A percentile compares a stretch with the other conserved stretches of the same genome.
Evolutionary conservation across 306 rosid species (phyloP).

Genomic region (Ziziphus jujuba): DNA sequence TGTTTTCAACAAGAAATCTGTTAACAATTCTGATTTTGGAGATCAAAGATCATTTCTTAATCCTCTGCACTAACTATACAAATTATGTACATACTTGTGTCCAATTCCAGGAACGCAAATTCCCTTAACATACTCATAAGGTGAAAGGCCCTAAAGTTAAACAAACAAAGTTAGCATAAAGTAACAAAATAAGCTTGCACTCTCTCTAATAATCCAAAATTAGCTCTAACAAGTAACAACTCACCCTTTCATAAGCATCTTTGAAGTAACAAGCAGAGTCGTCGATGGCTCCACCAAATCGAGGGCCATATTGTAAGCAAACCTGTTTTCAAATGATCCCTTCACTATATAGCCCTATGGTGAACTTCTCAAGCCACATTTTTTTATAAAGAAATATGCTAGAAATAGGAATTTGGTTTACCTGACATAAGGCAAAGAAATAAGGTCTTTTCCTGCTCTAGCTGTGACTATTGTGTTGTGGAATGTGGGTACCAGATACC

Average conservation of each 20-base stretch:
- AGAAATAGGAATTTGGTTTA: constrained; percentile 16
- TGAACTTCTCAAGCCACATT: constrained; percentile 14
- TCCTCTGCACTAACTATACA: not conserved
- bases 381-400: constrained; percentile 10
- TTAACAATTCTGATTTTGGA: constrained; percentile 5
- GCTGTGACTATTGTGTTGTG: constrained; percentile 93
- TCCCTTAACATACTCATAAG: constrained; percentile 89
- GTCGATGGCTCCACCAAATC: constrained; percentile 94
- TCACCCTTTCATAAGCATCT: constrained; percentile 85
- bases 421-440: constrained; percentile 88
- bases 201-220: not conserved
- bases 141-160: constrained; percentile 59
- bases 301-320: constrained; percentile 95
- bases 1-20: constrained; percentile 12
- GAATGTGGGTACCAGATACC: constrained; percentile 92
- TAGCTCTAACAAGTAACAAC: constrained; percentile 6
- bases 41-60: not conserved
- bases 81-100: constrained; percentile 51
- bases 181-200: constrained; percentile 6
- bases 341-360: constrained; percentile 22
- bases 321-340: constrained; percentile 54
- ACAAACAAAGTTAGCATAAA: constrained; percentile 20
- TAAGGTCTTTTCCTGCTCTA: constrained; percentile 93
- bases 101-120: constrained; percentile 96
- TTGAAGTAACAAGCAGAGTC: constrained; percentile 95